A percentile compares a stretch with the other conserved stretches of the same genome.
phyloP scores from a whole-genome alignment of 2,329 filamentous ascomycete genomes.

The Aschersonia sp. region DNA sequence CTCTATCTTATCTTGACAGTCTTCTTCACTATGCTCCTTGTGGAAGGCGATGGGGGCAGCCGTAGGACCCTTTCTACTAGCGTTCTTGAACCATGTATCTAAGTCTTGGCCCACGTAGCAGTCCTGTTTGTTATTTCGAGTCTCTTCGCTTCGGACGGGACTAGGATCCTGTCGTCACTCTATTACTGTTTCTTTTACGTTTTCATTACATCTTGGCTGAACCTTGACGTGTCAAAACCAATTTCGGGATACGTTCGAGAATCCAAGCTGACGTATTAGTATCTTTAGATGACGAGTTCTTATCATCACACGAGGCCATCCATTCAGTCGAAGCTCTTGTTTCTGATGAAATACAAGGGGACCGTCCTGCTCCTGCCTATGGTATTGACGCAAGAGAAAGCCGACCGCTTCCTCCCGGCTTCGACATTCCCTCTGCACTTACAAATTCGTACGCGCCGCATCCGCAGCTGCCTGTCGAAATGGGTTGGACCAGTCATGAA shows the following conservation, averaged over 20 bases:
- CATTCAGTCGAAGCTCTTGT: conserved; percentile 56
- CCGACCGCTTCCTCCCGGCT: conserved; percentile 16
- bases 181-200: too few species aligned
- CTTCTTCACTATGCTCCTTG: conserved; percentile 23
- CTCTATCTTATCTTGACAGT: conserved; percentile 19
- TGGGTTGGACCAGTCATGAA: too few species aligned
- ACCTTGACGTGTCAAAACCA: too few species aligned
- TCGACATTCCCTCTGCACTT: conserved; percentile 6
- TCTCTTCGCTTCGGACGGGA: conserved; percentile 1
- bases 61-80: conserved; percentile 31
- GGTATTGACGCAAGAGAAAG: conserved; percentile 4
- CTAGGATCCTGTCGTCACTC: too few species aligned
- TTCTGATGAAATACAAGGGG: conserved; percentile 33
- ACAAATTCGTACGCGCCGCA: conserved; percentile 2
- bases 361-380: conserved; percentile 3
- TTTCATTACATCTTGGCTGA: too few species aligned
- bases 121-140: background rate
- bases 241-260: too few species aligned
- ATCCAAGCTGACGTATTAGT: conserved; percentile 10
- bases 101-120: conserved; percentile 4
- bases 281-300: conserved; percentile 47
- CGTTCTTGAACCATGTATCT: conserved; percentile 5
- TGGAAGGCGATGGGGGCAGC: conserved; percentile 50
- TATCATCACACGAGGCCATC: conserved; percentile 44
- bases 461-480: background rate